phyloP scores from a whole-genome alignment of 768 basidiomycete species.

The Mrakia frigida region DNA sequence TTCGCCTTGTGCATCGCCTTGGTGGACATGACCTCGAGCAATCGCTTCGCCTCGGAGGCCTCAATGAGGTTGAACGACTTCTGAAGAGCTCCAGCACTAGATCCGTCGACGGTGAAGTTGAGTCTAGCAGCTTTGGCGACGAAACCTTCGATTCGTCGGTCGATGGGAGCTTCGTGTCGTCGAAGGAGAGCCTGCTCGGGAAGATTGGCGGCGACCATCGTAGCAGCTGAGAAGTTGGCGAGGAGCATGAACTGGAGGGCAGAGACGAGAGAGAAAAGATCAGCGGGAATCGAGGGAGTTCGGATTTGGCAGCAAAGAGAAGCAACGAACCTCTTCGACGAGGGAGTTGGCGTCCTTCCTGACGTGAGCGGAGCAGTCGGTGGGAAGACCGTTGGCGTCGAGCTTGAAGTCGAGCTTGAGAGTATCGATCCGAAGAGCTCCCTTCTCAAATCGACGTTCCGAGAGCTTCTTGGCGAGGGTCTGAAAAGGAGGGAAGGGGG shows the following conservation, averaged over 20 bases:
- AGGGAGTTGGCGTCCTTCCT: constrained; percentile 68
- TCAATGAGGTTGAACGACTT: constrained; percentile 68
- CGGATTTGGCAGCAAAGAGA: neutral
- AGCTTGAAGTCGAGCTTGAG: constrained; percentile 69
- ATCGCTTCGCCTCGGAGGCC: constrained; percentile 65
- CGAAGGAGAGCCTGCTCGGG: constrained; percentile 96
- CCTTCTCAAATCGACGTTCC: constrained; percentile 66
- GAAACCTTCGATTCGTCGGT: constrained; percentile 78
- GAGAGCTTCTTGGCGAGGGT: constrained; percentile 67
- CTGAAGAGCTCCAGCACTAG: constrained; percentile 76
- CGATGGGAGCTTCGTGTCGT: constrained; percentile 86
- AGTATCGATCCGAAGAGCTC: constrained; percentile 67
- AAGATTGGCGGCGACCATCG: constrained; percentile 85
- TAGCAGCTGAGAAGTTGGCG: constrained; percentile 82
- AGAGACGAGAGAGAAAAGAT: no score
- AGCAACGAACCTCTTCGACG: constrained; percentile 71
- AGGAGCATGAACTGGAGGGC: constrained; percentile 78
- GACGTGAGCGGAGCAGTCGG: constrained; percentile 66
- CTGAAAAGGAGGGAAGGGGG: constrained; percentile 35
- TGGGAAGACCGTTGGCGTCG: constrained; percentile 69
- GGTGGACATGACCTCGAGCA: constrained; percentile 75
- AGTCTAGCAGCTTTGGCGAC: constrained; percentile 73
- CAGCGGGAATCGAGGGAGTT: neutral
- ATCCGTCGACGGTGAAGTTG: constrained; percentile 73
- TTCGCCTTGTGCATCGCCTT: constrained; percentile 94